Percentiles rank a stretch among this genome's conserved stretches.
phyloP scores from a whole-genome alignment of 208 protist genomes.

The Trypanosoma platydactyli region DNA sequence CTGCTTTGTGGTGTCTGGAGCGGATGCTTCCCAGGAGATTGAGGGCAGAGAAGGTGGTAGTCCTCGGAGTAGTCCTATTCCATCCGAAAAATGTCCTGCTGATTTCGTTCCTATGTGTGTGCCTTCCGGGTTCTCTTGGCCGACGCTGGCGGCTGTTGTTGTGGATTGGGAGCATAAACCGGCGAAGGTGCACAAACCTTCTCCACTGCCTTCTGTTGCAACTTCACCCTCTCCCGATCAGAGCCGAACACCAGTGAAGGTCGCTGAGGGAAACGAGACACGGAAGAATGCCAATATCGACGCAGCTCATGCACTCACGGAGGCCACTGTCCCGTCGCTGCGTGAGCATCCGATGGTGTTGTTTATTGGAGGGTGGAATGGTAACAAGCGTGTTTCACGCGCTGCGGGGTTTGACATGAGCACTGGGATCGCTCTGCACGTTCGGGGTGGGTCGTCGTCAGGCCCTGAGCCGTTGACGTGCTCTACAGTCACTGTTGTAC shows the following conservation, averaged over 20 bases:
- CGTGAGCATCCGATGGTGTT: constrained; percentile 29
- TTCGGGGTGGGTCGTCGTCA: constrained; percentile 9
- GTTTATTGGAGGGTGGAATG: constrained; percentile 65
- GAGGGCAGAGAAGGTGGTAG: not conserved
- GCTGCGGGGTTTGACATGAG: constrained; percentile 30
- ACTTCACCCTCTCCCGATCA: not conserved
- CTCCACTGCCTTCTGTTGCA: not conserved
- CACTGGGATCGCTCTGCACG: constrained; percentile 6
- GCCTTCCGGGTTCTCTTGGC: constrained; percentile 21
- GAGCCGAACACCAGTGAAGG: not conserved
- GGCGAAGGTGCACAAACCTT: not conserved
- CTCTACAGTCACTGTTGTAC: constrained; percentile 39
- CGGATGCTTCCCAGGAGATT: not conserved
- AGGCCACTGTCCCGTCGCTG: not conserved
- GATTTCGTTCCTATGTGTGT: not conserved
- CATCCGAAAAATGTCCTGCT: not conserved
- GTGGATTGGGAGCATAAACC: constrained; percentile 10
- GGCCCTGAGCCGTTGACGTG: constrained; percentile 31
- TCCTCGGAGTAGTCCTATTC: not conserved
- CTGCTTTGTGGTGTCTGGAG: not conserved
- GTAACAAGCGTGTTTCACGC: constrained; percentile 32
- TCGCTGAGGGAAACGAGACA: constrained; percentile 5
- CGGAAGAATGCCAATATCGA: not conserved
- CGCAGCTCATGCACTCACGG: not conserved
- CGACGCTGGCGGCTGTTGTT: constrained; percentile 19